Evolutionary conservation across 768 basidiomycete genomes (phyloP).

Genomic region (Lentinula lateritia): DNA sequence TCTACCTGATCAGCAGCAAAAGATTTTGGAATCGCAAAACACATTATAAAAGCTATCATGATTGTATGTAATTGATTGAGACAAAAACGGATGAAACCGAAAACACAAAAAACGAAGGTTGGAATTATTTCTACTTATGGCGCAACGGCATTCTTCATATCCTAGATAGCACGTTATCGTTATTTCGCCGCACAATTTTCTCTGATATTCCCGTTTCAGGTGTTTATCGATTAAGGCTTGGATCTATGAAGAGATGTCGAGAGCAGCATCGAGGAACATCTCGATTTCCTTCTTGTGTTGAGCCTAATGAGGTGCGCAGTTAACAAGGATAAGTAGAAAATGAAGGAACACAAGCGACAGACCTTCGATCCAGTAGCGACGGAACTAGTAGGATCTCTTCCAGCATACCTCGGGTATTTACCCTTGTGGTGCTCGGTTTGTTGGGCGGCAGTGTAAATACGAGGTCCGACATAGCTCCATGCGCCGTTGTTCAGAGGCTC

Average conservation of each 20-base stretch:
- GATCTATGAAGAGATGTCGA: slow-evolving; percentile 28
- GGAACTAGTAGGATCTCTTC: slow-evolving; percentile 87
- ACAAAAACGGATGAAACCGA: too few species aligned
- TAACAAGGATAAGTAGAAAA: slow-evolving; percentile 6
- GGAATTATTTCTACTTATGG: too few species aligned
- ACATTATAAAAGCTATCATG: too few species aligned
- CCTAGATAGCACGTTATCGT: too few species aligned
- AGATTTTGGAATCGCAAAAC: too few species aligned
- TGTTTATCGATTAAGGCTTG: too few species aligned
- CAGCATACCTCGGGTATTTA: slow-evolving; percentile 89
- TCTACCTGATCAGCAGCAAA: too few species aligned
- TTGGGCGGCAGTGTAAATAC: slow-evolving; percentile 89
- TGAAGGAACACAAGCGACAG: slow-evolving; percentile 13
- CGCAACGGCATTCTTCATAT: too few species aligned
- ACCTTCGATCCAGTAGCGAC: slow-evolving; percentile 92
- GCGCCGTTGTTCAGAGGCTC: slow-evolving; percentile 97
- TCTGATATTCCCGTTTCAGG: too few species aligned
- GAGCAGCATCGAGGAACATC: slow-evolving; percentile 60
- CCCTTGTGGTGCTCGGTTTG: slow-evolving; percentile 87
- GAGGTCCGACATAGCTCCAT: slow-evolving; percentile 94
- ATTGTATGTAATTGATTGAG: too few species aligned
- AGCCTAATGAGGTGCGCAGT: slow-evolving; percentile 29
- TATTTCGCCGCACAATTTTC: too few species aligned
- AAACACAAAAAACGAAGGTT: too few species aligned
- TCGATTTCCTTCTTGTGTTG: slow-evolving; percentile 93